Evolutionary conservation across 345 rosid genomes (phyloP), one percentile per base, ranked within the genome.

Genomic region (Draba incana): DNA sequence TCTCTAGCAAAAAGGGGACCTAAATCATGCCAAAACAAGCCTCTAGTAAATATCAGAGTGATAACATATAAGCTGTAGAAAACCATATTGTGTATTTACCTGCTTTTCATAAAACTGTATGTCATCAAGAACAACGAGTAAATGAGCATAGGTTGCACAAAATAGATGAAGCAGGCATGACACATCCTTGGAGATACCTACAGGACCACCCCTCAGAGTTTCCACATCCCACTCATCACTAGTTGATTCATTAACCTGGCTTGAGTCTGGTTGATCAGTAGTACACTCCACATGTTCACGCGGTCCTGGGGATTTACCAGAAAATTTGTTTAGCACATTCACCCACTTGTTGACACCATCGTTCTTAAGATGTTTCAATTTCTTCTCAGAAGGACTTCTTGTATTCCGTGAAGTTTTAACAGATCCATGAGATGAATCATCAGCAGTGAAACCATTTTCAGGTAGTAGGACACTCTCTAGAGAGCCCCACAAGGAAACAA

Each of bases 51-150:
- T 27, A 52, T 50, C 63, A 71, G 33, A 66, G 24, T 11, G 16
- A 38, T 20, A 56, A 56, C 54, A 68, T 31, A 68, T 55, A 55
- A 30, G 48, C 60, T 54, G 41, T 55, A 68, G 53, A 64, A 52
- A 57, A 55, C 20, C 33, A 41, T 47, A 55, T 37, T 45, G 44
- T 57, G 25, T 62, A 47, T 45, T 71, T 86, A 88, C 98, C 97
- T 93, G 98, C 76, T 84, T 90, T 81, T 93, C 97, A 73, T 90
- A 93, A 79, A 93, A 93, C 75, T 93, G 96, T 65, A 90, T 84
- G 89, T 93, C 98, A 84, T 93, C 98, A 72, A 93, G 98, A 74
- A 93, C 92, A 70, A 93, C 79, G 45, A 93, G 88, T 78, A 93
- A 76, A 78, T 93, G 98, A 2, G 96, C 87, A 78, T 93, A 93